Evolutionary conservation across 768 basidiomycete genomes (phyloP).

Genomic region (Pleurotus ostreatus): DNA sequence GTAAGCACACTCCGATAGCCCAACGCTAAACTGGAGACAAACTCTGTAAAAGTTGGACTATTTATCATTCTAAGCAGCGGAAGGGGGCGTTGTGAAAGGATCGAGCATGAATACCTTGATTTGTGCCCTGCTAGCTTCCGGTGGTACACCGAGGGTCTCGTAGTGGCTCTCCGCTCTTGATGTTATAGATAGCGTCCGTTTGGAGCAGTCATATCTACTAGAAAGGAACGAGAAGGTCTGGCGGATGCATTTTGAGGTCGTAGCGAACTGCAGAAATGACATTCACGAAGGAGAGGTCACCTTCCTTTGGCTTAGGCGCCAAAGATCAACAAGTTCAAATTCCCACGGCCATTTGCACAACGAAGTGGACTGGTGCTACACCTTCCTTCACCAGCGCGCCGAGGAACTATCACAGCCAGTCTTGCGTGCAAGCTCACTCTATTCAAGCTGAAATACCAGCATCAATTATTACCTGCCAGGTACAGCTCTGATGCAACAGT

Average conservation of each 20-base stretch:
- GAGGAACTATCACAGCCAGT: too few relatives aligned
- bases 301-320: too few relatives aligned
- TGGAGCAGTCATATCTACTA: neutral
- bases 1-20: neutral
- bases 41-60: conserved; percentile 43
- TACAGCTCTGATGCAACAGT: too few relatives aligned
- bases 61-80: neutral
- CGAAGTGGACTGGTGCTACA: too few relatives aligned
- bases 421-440: too few relatives aligned
- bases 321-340: too few relatives aligned
- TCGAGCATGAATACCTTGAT: conserved; percentile 30
- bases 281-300: neutral
- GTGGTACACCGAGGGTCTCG: conserved; percentile 34
- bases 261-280: neutral
- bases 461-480: too few relatives aligned
- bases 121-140: conserved; percentile 34
- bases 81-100: neutral
- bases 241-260: neutral
- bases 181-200: neutral
- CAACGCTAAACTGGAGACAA: neutral
- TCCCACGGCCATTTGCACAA: too few relatives aligned
- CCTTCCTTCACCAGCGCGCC: too few relatives aligned
- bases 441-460: too few relatives aligned
- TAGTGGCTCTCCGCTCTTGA: conserved; percentile 23
- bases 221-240: neutral